phyloP scores from a whole-genome alignment of 441 rosid genomes.

The Breynia disticha region DNA sequence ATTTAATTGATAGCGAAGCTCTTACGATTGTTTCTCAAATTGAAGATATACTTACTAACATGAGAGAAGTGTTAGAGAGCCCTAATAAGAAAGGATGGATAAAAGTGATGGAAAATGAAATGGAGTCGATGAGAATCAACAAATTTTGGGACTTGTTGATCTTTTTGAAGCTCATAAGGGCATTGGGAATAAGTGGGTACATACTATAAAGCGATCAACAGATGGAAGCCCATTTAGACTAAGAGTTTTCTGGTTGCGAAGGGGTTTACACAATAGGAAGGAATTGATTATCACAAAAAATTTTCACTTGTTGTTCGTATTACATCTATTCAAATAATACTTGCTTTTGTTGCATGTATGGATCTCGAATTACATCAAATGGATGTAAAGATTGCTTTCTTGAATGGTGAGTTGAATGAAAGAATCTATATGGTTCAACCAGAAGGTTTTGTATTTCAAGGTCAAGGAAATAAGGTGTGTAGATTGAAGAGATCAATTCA shows the following conservation, averaged over 20 bases:
- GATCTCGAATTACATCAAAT: slow-evolving; percentile 4
- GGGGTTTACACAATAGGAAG: background rate
- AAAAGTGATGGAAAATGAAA: slow-evolving; percentile 4
- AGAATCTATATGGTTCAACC: background rate
- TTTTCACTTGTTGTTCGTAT: slow-evolving; percentile 1
- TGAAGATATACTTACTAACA: background rate
- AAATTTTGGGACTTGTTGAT: slow-evolving; percentile 2
- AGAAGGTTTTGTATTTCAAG: background rate
- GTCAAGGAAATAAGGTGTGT: background rate
- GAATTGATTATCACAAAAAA: background rate
- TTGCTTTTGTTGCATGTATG: background rate
- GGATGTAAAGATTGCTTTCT: slow-evolving; percentile 1
- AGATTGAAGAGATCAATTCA: background rate
- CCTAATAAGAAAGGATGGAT: slow-evolving; percentile 1
- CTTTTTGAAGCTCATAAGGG: background rate
- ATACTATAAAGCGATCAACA: background rate
- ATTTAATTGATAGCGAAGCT: background rate
- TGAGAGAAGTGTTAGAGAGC: background rate
- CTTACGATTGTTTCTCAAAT: background rate
- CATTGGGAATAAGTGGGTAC: slow-evolving; percentile 1
- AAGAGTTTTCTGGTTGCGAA: background rate
- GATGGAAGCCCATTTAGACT: background rate
- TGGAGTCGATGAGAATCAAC: background rate
- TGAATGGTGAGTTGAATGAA: background rate
- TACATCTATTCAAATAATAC: background rate